These are phyloP conservation scores for Pouteria campechiana DNA, from an alignment of 179 eudicot genomes.

Conservation along the genomic window DNA sequence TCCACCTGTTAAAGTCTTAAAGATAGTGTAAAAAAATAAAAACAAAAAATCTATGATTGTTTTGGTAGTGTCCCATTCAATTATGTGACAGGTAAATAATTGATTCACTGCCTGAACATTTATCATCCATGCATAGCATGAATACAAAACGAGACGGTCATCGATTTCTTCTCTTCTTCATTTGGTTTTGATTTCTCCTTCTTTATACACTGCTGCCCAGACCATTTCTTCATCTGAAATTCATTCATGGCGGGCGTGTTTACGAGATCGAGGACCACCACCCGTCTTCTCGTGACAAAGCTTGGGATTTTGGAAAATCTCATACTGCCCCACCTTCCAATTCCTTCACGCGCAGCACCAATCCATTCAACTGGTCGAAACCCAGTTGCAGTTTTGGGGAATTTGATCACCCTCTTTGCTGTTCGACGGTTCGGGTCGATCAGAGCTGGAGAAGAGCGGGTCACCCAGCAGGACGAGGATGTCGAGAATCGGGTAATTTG, in stretches of 20 bases:
- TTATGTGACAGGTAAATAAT: no score
- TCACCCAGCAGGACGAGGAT: conserved; percentile 2
- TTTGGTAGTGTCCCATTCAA: no score
- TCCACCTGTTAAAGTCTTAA: no score
- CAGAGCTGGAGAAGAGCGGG: conserved; percentile 18
- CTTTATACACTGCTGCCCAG: no score
- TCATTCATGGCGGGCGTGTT: conserved; percentile 6
- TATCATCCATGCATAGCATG: no score
- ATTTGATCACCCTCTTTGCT: conserved; percentile 8
- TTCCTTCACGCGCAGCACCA: neutral
- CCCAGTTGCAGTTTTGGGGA: conserved; percentile 5
- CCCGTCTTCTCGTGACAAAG: neutral
- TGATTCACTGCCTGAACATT: no score
- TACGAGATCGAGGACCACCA: neutral
- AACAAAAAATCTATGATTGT: no score
- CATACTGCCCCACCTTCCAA: neutral
- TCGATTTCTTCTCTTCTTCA: no score
- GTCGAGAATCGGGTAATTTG: conserved; percentile 13
- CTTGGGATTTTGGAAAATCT: neutral
- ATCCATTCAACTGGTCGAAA: neutral
- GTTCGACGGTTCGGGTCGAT: conserved; percentile 29
- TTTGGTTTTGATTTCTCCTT: no score
- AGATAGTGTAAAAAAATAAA: no score
- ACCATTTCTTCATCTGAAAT: no score
- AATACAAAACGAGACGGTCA: no score